These are phyloP conservation scores for Botrytis fabae DNA, from an alignment of 2,329 filamentous ascomycete species.

Conservation along the genomic window DNA sequence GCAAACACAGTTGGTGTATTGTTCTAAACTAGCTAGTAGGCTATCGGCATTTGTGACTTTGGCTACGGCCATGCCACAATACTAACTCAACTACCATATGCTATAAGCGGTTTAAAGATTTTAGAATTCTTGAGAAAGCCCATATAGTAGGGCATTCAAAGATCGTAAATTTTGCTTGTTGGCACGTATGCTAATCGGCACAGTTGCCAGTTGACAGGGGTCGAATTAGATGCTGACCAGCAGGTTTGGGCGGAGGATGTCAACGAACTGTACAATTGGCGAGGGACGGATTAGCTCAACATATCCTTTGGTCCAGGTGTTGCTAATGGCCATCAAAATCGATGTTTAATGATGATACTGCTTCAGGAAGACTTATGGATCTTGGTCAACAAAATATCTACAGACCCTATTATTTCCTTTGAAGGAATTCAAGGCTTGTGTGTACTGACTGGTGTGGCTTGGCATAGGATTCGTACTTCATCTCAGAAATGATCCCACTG, in stretches of 20 bases:
- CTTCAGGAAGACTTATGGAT: neutral
- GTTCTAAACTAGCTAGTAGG: neutral
- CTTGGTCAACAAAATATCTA: neutral
- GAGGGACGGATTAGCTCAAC: neutral
- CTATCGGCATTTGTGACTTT: neutral
- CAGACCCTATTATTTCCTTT: neutral
- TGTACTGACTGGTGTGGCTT: neutral
- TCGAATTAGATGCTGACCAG: neutral
- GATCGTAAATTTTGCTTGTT: neutral
- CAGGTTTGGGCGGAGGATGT: neutral
- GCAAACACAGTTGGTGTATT: neutral
- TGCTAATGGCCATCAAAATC: neutral
- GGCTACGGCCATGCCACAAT: neutral
- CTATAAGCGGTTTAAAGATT: neutral
- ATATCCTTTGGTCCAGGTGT: neutral
- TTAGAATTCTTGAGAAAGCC: neutral
- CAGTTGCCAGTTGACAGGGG: neutral
- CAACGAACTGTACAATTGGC: neutral
- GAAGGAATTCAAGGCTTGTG: constrained; percentile 10
- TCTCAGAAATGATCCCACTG: constrained; percentile 16
- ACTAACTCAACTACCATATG: neutral
- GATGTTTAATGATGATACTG: neutral
- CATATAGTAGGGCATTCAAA: neutral
- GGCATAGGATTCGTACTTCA: constrained; percentile 19
- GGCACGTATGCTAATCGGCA: neutral